These are phyloP conservation scores for Haberlea rhodopensis DNA, from an alignment of 257 asterid species.

Conservation along the genomic window DNA sequence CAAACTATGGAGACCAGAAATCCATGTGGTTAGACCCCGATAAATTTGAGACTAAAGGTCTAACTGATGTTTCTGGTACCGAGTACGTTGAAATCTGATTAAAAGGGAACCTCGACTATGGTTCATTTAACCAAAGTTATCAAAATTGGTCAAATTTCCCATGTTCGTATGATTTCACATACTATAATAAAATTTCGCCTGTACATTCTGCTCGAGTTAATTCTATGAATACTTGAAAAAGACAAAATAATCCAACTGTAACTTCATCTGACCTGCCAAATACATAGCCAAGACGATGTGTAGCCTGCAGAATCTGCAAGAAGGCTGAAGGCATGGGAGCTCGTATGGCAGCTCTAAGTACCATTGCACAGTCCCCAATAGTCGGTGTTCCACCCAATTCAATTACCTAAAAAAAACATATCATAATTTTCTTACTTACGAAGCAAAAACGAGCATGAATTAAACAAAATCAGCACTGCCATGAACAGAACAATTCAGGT, in stretches of 20 bases:
- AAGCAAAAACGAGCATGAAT: slow-evolving; percentile 9
- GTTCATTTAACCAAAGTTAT: too few species aligned
- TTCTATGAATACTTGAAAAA: neutral
- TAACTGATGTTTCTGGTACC: neutral
- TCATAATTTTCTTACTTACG: slow-evolving; percentile 17
- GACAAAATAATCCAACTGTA: neutral
- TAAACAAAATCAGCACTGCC: neutral
- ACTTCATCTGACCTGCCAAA: neutral
- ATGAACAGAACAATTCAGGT: slow-evolving; percentile 8
- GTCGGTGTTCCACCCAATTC: slow-evolving; percentile 95
- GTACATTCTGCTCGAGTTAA: neutral
- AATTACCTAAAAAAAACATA: slow-evolving; percentile 61
- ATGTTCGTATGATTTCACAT: neutral
- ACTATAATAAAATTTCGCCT: neutral
- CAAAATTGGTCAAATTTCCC: neutral
- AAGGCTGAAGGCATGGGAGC: slow-evolving; percentile 94
- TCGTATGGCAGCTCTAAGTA: slow-evolving; percentile 93
- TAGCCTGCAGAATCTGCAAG: slow-evolving; percentile 84
- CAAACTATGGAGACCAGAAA: neutral
- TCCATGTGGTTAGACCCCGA: neutral
- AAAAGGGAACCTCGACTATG: too few species aligned
- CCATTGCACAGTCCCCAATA: slow-evolving; percentile 89
- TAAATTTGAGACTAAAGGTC: neutral
- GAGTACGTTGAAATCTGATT: neutral
- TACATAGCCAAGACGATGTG: slow-evolving; percentile 37